Base-by-base conservation (phyloP, 2,329 filamentous ascomycete species). In the Sclerotinia minor region DNA sequence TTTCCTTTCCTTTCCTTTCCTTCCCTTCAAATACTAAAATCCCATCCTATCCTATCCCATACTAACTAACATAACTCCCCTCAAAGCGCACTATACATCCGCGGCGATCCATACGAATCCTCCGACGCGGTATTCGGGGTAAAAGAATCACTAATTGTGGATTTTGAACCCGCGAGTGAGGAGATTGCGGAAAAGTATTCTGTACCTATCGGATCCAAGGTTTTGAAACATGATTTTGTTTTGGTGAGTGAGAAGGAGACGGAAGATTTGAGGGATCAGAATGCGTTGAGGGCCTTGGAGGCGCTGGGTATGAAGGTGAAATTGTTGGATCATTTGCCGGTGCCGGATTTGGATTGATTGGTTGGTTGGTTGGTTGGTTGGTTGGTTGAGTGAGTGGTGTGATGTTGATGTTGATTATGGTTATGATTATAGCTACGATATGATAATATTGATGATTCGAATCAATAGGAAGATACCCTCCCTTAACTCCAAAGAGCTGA, bases 61-160 rank as follows among this genome's bases (percentile, higher is more conserved):
- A n/a, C n/a, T n/a, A n/a, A 53, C 47, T 53, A 7, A 63, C 17
- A 26, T 9, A 3, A 24, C 2, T 26, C 21, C 13, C 19, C 8
- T 9, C 45, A 26, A 26, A 92, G 89, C 5, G 90, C 92, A 0
- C 80, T 96, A 0, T 96, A 94, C 75, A 81, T 93, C 67, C 86
- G 89, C 2, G 88, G 87, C 52, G 91, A 94, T 73, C 89, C 89
- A 0, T 95, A 94, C 76, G 91, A 94, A 80, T 90, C 86, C 0
- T 91, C 89, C 0, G 92, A 96, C 75, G 91, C 92, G 0, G 92
- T 95, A 1, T 95, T 96, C 73, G 92, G 92, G n/a, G 92, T 95
- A 65, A 96, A 95, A 78, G 84, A 92, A 75, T 91, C 88, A 35
- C 81, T 95, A 19, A 80, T 92, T 21, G 83, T 92, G 15, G 88